Evolutionary conservation across 164 flowering plant species (phyloP), one percentile per base, ranked within the genome.

Genomic region (Stephania yunnanensis): DNA sequence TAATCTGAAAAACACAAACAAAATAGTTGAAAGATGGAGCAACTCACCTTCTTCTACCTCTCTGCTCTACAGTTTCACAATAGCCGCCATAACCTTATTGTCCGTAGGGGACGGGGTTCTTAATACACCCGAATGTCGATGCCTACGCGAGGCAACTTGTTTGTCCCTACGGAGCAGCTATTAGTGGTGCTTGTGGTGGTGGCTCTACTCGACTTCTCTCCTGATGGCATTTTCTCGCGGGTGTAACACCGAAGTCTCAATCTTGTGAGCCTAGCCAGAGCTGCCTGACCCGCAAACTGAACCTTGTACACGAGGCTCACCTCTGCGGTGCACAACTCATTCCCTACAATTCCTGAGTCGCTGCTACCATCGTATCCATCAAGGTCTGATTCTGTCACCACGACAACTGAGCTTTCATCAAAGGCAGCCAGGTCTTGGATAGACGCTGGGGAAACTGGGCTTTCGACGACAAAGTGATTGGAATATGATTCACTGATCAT

Each of bases 331-430:
- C 91, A 87, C 73, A 88, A 77, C 77, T 86, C 86, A 61, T 80
- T 84, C 46, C 87, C 80, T 15, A 71, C 81, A 36, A 68, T 77
- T 25, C 72, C 75, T 25, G 84, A 79, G 22, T 84, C 77, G 25
- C 71, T 42, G 69, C 53, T 81, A 4, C 74, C 77, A 52, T 87
- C 86, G 65, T 91, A 94, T 17, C 98, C 97, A 75, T 88, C 92
- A 46, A 90, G 90, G 83, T 94, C 98, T 0, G 91, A 73, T 70
- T 91, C 80, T 8, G 92, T 87, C 74, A 94, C 86, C 25, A 91
- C 76, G 10, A 94, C 97, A 36, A 90, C 87, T 12, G 96, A 89
- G 20, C 86, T 77, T 67, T 94, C 95, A 70, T 91, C 98, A 77
- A 91, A 73, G 15, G 55, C 52, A 44, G 75, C 50, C 63, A 73